A percentile compares a stretch with the other conserved stretches of the same genome.
phyloP scores from a whole-genome alignment of 306 rosid species.

The Dryas drummondii region DNA sequence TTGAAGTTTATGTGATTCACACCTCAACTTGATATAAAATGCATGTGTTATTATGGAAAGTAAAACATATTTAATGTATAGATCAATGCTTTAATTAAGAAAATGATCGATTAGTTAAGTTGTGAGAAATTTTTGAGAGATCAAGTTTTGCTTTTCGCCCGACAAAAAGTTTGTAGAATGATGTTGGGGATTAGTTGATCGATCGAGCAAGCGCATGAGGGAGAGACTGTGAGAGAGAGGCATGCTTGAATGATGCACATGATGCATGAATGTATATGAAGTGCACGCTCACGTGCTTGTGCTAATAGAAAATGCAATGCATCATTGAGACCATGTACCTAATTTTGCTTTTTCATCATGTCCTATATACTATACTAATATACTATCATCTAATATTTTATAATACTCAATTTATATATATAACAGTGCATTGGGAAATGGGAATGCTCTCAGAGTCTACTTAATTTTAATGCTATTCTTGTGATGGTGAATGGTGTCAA shows the following conservation, averaged over 20 bases:
- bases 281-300: slow-evolving; percentile 35
- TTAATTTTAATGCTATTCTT: not conserved
- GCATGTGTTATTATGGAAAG: not conserved
- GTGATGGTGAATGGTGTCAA: not conserved
- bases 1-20: too few relatives aligned
- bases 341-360: slow-evolving; percentile 5
- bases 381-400: too few relatives aligned
- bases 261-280: not conserved
- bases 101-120: slow-evolving; percentile 15
- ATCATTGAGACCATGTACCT: slow-evolving; percentile 13
- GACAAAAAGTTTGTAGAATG: slow-evolving; percentile 28
- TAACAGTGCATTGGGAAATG: not conserved
- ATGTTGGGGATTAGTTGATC: slow-evolving; percentile 32
- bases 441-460: not conserved
- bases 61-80: not conserved
- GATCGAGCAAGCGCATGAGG: not conserved
- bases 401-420: not conserved
- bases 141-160: slow-evolving; percentile 20
- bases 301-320: not conserved
- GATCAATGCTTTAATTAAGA: slow-evolving; percentile 11
- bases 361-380: not conserved
- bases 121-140: not conserved
- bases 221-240: slow-evolving; percentile 11
- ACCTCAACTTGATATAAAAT: too few relatives aligned
- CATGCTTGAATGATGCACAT: slow-evolving; percentile 10